These are phyloP conservation scores for Tetrapisispora taiwanensis DNA, from an alignment of 805 yeast species.

Conservation along the genomic window DNA sequence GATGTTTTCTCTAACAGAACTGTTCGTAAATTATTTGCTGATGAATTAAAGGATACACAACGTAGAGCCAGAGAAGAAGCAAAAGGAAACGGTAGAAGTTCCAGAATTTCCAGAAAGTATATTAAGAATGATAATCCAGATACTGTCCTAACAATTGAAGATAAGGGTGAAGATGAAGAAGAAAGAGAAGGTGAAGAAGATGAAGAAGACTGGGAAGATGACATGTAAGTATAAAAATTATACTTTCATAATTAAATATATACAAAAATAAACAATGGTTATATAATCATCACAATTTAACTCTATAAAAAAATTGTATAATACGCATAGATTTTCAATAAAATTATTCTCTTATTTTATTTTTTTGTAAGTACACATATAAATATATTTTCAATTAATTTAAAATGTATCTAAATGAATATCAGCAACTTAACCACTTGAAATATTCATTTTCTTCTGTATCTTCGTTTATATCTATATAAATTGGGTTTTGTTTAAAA, in stretches of 20 bases:
- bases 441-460: slow-evolving; percentile 16
- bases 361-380: background rate
- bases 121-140: slow-evolving; percentile 39
- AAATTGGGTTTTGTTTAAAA: slow-evolving; percentile 10
- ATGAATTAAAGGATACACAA: slow-evolving; percentile 47
- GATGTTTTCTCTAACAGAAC: slow-evolving; percentile 76
- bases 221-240: background rate
- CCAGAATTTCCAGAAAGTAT: slow-evolving; percentile 71
- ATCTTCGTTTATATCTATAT: slow-evolving; percentile 17
- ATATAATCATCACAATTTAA: background rate
- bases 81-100: slow-evolving; percentile 43
- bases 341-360: background rate
- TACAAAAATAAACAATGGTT: background rate
- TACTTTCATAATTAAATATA: background rate
- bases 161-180: slow-evolving; percentile 52
- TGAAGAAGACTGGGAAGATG: slow-evolving; percentile 4
- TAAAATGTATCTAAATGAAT: no score
- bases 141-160: slow-evolving; percentile 51
- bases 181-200: slow-evolving; percentile 43
- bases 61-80: slow-evolving; percentile 49
- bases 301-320: background rate
- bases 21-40: slow-evolving; percentile 59
- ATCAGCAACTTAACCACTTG: slow-evolving; percentile 6
- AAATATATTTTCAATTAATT: no score
- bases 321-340: background rate